Base-by-base conservation (phyloP, 2,329 filamentous ascomycete species). In the Periconia sp. region DNA sequence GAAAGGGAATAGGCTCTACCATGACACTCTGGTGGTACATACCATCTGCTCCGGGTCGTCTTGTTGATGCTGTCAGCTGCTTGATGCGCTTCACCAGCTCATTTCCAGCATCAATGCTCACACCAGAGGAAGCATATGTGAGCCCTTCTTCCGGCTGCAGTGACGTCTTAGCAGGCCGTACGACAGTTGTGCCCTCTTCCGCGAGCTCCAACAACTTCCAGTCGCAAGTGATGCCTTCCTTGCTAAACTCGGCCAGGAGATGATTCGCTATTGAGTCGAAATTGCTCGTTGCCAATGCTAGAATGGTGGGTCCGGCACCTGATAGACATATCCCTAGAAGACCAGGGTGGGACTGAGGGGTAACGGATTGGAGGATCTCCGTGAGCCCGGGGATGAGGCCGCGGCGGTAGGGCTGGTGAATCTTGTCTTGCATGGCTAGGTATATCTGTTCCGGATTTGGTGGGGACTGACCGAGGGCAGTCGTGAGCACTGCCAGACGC, bases 401-500 rank as follows among this genome's bases (percentile, higher is more conserved):
- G 73, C 94, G 87, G 40, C 94, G 87, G 76, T 99, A 97, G 30
- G 91, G 94, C 73, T 99, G 94, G 75, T 99, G 94, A 48, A 99
- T 84, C 73, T 92, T 95, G 77, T 99, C 94, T 74, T 97, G 94
- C 94, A 99, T 99, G 33, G 92, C 92, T 34, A 95, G 85, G 75
- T 95, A 95, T 69, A 99, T 99, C 71, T 95, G 87, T 60, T 95
- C 87, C 16, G 94, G 87, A 65, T 96, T 88, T 2, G 92, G 92
- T 8, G 94, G 92, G 6, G 88, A 92, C 68, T 90, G 86, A 52
- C 92, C 91, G 32, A 99, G 80, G 1, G 92, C 92, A 9, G 91
- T 89, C 22, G 92, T 92, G 10, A 99, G 81, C 36, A 99, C 81
- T 2, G 92, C 92, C 69, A 96, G 89, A 54, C 94, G 83, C 74